phyloP scores from a whole-genome alignment of 306 rosid genomes.

The Hippophae tibetana region DNA sequence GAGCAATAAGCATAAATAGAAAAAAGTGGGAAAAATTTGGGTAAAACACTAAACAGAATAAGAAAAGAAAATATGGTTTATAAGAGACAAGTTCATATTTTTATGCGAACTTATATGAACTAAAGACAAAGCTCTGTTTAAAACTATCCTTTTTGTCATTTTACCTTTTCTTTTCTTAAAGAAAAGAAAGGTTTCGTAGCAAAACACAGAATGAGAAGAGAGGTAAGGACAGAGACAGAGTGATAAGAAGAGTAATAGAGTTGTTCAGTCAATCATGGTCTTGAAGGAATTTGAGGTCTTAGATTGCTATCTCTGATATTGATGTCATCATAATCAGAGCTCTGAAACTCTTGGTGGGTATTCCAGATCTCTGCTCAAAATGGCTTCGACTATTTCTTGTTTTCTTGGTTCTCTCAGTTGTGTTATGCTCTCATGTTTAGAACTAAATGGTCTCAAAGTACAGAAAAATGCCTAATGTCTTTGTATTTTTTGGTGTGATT shows the following conservation, averaged over 20 bases:
- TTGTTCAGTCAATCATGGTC: constrained; percentile 15
- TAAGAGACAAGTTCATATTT: background rate
- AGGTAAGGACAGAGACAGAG: constrained; percentile 2
- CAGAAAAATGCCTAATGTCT: no score
- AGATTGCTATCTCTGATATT: constrained; percentile 25
- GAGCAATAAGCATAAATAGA: background rate
- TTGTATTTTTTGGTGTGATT: no score
- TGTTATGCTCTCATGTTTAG: background rate
- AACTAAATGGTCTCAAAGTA: no score
- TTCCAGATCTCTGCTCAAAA: constrained; percentile 16
- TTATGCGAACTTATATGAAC: constrained; percentile 29
- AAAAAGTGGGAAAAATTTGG: background rate
- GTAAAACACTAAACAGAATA: no score
- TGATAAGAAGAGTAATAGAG: background rate
- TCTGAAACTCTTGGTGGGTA: constrained; percentile 22
- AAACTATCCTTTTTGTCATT: constrained; percentile 39
- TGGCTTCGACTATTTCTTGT: constrained; percentile 1
- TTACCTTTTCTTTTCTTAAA: constrained; percentile 15
- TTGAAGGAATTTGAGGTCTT: constrained; percentile 16
- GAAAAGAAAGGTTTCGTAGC: constrained; percentile 12
- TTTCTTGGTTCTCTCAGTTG: constrained; percentile 1
- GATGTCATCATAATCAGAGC: constrained; percentile 8
- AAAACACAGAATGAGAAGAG: background rate
- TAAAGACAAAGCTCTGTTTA: constrained; percentile 29
- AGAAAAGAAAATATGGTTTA: no score